Conservation (phyloP, 2,329 filamentous ascomycete genomes). For the Colletotrichum limetticola region DNA sequence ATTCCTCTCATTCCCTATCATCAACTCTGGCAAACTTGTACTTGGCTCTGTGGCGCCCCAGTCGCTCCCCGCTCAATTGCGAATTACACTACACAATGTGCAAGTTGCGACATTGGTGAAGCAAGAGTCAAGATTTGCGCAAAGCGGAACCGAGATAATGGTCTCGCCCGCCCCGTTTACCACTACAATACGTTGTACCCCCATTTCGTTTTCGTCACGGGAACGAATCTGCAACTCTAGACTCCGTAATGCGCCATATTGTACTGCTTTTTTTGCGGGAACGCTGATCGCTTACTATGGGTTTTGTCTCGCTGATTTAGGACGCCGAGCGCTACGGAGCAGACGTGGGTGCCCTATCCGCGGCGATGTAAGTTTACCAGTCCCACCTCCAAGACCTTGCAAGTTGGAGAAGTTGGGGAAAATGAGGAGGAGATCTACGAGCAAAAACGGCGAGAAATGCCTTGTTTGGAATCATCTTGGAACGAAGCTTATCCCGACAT, state of each 20-base stretch:
- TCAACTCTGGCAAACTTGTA: background rate
- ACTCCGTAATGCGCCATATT: background rate
- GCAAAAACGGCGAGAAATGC: background rate
- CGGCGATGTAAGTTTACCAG: constrained; percentile 24
- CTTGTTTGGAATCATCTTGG: background rate
- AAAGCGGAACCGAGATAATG: background rate
- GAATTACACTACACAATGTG: background rate
- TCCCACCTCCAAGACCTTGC: background rate
- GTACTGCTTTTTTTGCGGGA: background rate
- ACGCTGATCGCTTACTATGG: constrained; percentile 20
- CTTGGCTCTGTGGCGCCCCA: background rate
- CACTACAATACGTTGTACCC: background rate
- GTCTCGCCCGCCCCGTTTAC: no score
- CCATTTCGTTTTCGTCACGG: constrained; percentile 5
- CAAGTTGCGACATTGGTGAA: constrained; percentile 1
- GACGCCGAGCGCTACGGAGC: constrained; percentile 6
- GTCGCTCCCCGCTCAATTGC: background rate
- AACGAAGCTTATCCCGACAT: background rate
- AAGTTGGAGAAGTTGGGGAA: background rate
- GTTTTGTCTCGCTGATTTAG: background rate
- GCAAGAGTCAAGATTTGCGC: background rate
- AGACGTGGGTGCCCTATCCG: constrained; percentile 24
- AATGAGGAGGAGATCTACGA: no score
- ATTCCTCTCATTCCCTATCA: background rate
- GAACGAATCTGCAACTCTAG: background rate